Evolutionary conservation across 1,139 yeast genomes (phyloP), one percentile per base, ranked within the genome.

Genomic region (Lodderomyces parapsilosis): DNA sequence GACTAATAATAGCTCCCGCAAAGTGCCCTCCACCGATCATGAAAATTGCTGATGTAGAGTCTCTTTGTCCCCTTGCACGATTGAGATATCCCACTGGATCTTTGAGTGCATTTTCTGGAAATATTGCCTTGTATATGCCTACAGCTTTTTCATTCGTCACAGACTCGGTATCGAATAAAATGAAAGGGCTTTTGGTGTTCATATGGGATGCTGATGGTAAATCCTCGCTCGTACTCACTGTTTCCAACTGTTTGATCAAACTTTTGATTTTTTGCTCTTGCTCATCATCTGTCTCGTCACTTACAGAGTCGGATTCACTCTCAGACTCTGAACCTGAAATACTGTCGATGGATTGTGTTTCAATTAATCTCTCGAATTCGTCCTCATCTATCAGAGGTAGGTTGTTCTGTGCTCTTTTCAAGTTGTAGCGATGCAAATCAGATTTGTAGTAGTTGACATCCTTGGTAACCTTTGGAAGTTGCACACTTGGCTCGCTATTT

Each of bases 21-120:
- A 93, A 94, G 65, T 94, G 98, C 34, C 99, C 99, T 39, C 99
- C 98, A 9, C 98, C 98, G 45, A 93, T 79, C 96, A 94, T 89
- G 51, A 93, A 78, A 11, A 93, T 65, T 1, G 96, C 96, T 3
- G 88, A 88, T 48, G 74, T 71, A 11, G 42, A 40, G 1, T 40
- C 13, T 2, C 63, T 53, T 43, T 57, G 59, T n/a, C 11, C 18
- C 11, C 10, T 27, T 18, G 28, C 37, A 9, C 14, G 24, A 7
- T 18, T 17, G n/a, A 27, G 30, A 2, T 76, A 65, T 22, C 58
- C 63, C 17, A 77, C 54, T 0, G 85, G 89, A 25, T 47, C 39
- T 34, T 62, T 58, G 1, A 65, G 53, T 27, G 67, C 68, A 1
- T 55, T 46, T 6, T 66, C 60, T 22, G 69, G 63, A 52, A 88